Conservation (phyloP, 306 rosid genomes). For the Inga oerstediana region DNA sequence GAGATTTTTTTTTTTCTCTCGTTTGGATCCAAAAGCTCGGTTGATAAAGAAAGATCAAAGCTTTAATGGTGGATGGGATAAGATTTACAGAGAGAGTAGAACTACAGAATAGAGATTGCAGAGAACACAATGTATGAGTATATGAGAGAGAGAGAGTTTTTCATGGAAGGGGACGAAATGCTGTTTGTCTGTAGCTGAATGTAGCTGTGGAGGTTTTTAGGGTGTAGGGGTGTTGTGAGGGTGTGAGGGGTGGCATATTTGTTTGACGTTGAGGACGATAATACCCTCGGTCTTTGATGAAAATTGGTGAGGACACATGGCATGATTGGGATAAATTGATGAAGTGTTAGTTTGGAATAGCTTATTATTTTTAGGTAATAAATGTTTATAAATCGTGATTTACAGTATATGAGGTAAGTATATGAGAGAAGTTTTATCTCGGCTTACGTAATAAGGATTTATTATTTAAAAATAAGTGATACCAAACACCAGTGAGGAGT, state of each 20-base stretch:
- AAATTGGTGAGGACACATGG: neutral
- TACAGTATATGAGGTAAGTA: too few species aligned
- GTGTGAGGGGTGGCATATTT: slow-evolving; percentile 6
- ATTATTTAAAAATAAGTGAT: too few species aligned
- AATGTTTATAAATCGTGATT: too few species aligned
- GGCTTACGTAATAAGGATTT: too few species aligned
- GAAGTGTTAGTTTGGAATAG: too few species aligned
- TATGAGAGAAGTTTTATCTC: too few species aligned
- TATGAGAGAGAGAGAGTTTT: slow-evolving; percentile 16
- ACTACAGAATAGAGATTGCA: slow-evolving; percentile 4
- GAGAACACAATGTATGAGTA: neutral
- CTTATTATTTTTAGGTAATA: too few species aligned
- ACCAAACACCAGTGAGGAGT: neutral
- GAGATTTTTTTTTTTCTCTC: neutral
- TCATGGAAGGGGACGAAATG: slow-evolving; percentile 51
- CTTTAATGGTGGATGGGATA: slow-evolving; percentile 34
- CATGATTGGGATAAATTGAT: neutral
- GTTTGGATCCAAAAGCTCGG: neutral
- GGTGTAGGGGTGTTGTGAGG: slow-evolving; percentile 18
- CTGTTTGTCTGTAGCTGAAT: slow-evolving; percentile 53
- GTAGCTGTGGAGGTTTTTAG: slow-evolving; percentile 30
- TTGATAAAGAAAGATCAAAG: slow-evolving; percentile 36
- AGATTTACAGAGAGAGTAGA: neutral
- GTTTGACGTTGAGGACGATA: slow-evolving; percentile 11
- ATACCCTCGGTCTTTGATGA: slow-evolving; percentile 31